phyloP scores from a whole-genome alignment of 805 yeast genomes.

The Helenozyma rhizophorensis region DNA sequence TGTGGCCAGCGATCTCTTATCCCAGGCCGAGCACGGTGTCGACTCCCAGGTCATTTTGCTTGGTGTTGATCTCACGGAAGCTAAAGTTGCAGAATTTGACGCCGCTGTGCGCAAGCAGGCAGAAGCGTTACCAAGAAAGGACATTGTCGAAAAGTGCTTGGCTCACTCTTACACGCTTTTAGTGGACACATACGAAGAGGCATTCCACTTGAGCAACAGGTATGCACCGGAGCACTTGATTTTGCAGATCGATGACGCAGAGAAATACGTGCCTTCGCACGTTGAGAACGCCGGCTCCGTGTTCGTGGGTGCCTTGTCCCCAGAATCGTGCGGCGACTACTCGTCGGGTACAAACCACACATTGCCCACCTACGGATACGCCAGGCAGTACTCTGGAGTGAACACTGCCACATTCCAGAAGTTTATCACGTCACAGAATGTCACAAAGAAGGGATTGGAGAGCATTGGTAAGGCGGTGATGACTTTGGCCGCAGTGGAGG shows the following conservation, averaged over 20 bases:
- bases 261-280: conserved; percentile 56
- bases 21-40: conserved; percentile 98
- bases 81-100: conserved; percentile 66
- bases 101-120: conserved; percentile 86
- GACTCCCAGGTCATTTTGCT: conserved; percentile 95
- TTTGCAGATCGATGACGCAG: conserved; percentile 80
- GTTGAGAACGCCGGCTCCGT: conserved; percentile 95
- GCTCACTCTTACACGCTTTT: conserved; percentile 81
- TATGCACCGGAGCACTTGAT: conserved; percentile 99
- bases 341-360: conserved; percentile 98
- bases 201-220: conserved; percentile 78
- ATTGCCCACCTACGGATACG: conserved; percentile 96
- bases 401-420: conserved; percentile 95
- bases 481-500: conserved; percentile 94
- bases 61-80: conserved; percentile 65
- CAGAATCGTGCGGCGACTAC: conserved; percentile 98
- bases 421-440: conserved; percentile 90
- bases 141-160: conserved; percentile 87
- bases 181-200: conserved; percentile 70
- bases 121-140: conserved; percentile 78
- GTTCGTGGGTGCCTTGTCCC: conserved; percentile 93
- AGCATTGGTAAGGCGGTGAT: conserved; percentile 95
- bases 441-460: conserved; percentile 77
- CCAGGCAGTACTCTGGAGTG: conserved; percentile 95
- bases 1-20: conserved; percentile 92